A percentile compares a stretch with the other conserved stretches of the same genome.
Conservation (phyloP, 139 green algal genomes). For the Cymbomonas tetramitiformis region DNA sequence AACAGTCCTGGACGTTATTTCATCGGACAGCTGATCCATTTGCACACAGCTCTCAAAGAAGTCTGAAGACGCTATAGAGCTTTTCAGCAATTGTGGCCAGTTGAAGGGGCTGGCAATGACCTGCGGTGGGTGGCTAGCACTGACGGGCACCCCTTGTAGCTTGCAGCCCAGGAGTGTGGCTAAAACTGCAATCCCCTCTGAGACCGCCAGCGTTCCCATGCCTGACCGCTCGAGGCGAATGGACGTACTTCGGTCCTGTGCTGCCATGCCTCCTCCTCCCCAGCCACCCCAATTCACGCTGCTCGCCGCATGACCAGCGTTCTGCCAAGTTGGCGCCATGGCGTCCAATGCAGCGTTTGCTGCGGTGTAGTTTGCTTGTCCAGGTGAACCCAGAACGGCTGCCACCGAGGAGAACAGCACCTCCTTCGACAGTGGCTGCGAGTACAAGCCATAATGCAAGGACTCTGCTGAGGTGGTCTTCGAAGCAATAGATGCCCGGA, state of each 20-base stretch:
- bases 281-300: slow-evolving; percentile 39
- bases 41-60: no score
- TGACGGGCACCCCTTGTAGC: no score
- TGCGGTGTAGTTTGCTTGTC: slow-evolving; percentile 24
- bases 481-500: slow-evolving; percentile 2
- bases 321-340: slow-evolving; percentile 2
- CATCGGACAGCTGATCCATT: no score
- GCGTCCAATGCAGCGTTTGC: slow-evolving; percentile 21
- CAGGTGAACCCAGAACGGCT: slow-evolving; percentile 26
- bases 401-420: slow-evolving; percentile 41
- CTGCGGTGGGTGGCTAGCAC: no score
- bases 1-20: no score
- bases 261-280: slow-evolving; percentile 37
- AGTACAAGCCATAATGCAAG: background rate
- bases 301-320: slow-evolving; percentile 13
- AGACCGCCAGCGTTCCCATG: slow-evolving; percentile 40
- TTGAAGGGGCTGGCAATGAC: slow-evolving; percentile 8
- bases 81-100: background rate
- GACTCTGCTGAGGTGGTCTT: slow-evolving; percentile 18
- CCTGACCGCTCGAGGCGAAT: slow-evolving; percentile 41
- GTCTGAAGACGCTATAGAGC: no score
- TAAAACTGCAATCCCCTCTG: slow-evolving; percentile 30
- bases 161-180: no score
- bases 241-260: slow-evolving; percentile 23
- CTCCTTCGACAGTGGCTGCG: background rate